Evolutionary conservation across 371 early-diverging fungal species (phyloP).

Genomic region (Apophysomyces variabilis): DNA sequence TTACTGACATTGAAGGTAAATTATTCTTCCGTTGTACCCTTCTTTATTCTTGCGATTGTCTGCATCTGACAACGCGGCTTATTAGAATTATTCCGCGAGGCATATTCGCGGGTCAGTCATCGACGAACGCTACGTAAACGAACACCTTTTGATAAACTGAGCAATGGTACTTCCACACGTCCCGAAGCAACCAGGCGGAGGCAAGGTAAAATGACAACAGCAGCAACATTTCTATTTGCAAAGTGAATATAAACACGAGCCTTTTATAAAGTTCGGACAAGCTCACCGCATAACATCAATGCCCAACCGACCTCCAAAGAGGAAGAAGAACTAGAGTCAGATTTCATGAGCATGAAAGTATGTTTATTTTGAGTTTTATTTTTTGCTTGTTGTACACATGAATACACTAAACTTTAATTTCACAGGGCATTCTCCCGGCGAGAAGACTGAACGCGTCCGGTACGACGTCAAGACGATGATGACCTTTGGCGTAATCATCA

Average conservation of each 20-base stretch:
- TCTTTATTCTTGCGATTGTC: background rate
- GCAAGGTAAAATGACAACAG: slow-evolving; percentile 22
- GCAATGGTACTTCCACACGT: slow-evolving; percentile 24
- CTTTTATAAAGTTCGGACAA: slow-evolving; percentile 19
- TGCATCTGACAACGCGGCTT: too few species aligned
- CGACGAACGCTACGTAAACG: slow-evolving; percentile 27
- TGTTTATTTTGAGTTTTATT: slow-evolving; percentile 3
- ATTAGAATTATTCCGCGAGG: slow-evolving; percentile 22
- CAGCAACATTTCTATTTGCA: background rate
- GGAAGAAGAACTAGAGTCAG: slow-evolving; percentile 18
- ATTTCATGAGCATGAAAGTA: slow-evolving; percentile 17
- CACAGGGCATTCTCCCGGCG: slow-evolving; percentile 11
- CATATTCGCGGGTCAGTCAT: slow-evolving; percentile 22
- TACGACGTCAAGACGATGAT: slow-evolving; percentile 10
- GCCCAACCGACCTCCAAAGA: slow-evolving; percentile 22
- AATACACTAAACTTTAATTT: slow-evolving; percentile 5
- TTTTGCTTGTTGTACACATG: slow-evolving; percentile 2
- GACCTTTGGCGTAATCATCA: background rate
- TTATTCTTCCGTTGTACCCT: background rate
- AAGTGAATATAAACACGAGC: background rate
- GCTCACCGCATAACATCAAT: slow-evolving; percentile 23
- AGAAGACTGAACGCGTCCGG: slow-evolving; percentile 9
- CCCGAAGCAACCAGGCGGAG: slow-evolving; percentile 24
- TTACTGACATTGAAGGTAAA: slow-evolving; percentile 16
- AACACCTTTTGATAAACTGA: slow-evolving; percentile 15